Conservation (phyloP, 1,284 basidiomycete species). For the Boletus sp. region DNA sequence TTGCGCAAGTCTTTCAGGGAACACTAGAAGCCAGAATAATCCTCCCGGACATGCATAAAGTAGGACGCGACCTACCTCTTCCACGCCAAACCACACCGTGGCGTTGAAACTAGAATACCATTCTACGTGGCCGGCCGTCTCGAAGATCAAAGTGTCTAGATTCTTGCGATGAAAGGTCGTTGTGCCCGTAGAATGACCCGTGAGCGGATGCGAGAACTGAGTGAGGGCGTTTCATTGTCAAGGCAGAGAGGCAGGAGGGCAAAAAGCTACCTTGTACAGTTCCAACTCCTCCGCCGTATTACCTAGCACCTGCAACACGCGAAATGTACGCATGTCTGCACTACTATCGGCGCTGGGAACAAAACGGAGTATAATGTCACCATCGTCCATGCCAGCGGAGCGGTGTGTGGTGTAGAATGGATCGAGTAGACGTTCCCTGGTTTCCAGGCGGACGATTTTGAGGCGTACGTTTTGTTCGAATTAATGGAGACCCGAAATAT, state of each 20-base stretch:
- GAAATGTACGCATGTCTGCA: slow-evolving; percentile 44
- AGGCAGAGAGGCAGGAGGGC: background rate
- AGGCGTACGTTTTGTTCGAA: slow-evolving; percentile 7
- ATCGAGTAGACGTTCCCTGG: background rate
- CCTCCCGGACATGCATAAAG: background rate
- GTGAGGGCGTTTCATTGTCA: background rate
- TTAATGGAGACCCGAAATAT: slow-evolving; percentile 17
- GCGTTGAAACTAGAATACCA: slow-evolving; percentile 47
- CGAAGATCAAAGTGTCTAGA: slow-evolving; percentile 40
- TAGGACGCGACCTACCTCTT: slow-evolving; percentile 36
- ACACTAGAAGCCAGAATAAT: slow-evolving; percentile 32
- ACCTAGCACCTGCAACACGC: slow-evolving; percentile 37
- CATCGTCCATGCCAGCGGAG: slow-evolving; percentile 21
- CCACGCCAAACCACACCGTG: slow-evolving; percentile 47
- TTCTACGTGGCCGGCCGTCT: slow-evolving; percentile 50
- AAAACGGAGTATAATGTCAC: slow-evolving; percentile 43
- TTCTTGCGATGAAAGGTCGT: slow-evolving; percentile 52
- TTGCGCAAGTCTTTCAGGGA: slow-evolving; percentile 47
- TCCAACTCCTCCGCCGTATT: slow-evolving; percentile 34
- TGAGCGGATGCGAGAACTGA: slow-evolving; percentile 52
- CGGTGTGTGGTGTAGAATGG: background rate
- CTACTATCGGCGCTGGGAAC: slow-evolving; percentile 34
- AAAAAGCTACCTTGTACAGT: slow-evolving; percentile 43
- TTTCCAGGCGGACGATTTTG: background rate
- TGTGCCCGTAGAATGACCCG: slow-evolving; percentile 40